Base-by-base conservation (phyloP, 2,329 filamentous ascomycete species). In the Ceratocystis albifundus region DNA sequence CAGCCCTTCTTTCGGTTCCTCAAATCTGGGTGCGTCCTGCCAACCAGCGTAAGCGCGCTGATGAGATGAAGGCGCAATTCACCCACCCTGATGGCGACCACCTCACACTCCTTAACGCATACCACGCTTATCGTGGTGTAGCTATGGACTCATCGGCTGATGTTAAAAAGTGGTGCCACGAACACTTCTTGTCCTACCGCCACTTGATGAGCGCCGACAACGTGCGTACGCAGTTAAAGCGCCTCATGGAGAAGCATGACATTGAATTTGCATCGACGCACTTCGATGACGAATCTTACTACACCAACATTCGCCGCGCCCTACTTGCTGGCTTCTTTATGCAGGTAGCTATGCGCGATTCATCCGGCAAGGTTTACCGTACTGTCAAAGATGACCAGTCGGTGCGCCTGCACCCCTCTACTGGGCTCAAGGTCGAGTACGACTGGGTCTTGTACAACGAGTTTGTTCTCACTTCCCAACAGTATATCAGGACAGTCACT, bases 391-490 rank as follows among this genome's bases (percentile, higher is more conserved):
- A 99, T 74, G 89, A 96, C 72, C 93, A 97, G 77, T 88, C 84
- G 61, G 94, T 99, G 59, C 81, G 96, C 71, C 82, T 99, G 68
- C 94, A 99, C 77, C 94, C 94, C 1, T 94, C 89, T 70, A 96
- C 92, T 0, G 92, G 96, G 41, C 81, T 99, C 25, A 84, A 86
- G 63, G 87, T 90, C 67, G 92, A 96, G 68, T 90, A 87, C 71
- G 94, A 99, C 71, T 99, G 94, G 94, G 90, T 99, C 30, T 79
- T 99, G 30, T 99, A 99, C 78, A 96, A 97, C 72, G 95, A 99
- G 74, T 99, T 97, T 73, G 94, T 99, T 12, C 84, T 99, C 66
- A 99, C 94, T 0, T 94, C 89, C 65, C 96, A 99, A 83, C 96
- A 97, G 78, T 99, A 96, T 75, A 93, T 99, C 72, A 85, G 95